Percentiles rank a stretch among this genome's conserved stretches.
Conservation (phyloP, 1,139 yeast species). For the Arxiozyma telluris region DNA sequence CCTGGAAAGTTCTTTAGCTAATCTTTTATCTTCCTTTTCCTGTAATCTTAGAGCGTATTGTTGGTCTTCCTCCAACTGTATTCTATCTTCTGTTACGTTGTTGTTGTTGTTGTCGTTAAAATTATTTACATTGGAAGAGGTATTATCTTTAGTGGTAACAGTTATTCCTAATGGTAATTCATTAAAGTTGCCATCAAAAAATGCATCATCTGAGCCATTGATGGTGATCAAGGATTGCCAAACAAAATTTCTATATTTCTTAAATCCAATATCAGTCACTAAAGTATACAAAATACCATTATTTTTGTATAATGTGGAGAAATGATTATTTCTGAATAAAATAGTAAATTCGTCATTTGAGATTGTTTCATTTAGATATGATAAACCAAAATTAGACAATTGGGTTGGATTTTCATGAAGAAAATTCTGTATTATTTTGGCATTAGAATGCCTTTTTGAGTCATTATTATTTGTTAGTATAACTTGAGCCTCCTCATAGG, state of each 20-base stretch:
- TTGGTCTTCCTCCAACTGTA: background rate
- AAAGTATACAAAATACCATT: conserved; percentile 46
- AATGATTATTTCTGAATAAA: conserved; percentile 80
- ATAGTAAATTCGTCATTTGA: conserved; percentile 46
- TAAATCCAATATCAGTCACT: conserved; percentile 66
- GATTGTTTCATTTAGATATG: conserved; percentile 35
- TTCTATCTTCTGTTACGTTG: conserved; percentile 2
- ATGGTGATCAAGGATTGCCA: conserved; percentile 71
- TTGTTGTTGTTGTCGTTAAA: background rate
- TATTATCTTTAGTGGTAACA: background rate
- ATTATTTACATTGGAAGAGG: background rate
- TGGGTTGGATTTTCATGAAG: conserved; percentile 52
- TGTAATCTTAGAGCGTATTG: conserved; percentile 21
- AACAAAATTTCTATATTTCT: conserved; percentile 41
- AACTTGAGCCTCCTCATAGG: conserved; percentile 41
- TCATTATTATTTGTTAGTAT: conserved; percentile 34
- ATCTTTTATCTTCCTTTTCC: conserved; percentile 23
- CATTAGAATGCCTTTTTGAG: conserved; percentile 14
- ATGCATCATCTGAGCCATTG: conserved; percentile 57
- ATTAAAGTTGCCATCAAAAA: conserved; percentile 51
- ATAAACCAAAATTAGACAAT: conserved; percentile 56
- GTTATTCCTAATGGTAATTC: conserved; percentile 28
- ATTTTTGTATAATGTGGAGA: conserved; percentile 56
- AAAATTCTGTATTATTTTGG: conserved; percentile 27
- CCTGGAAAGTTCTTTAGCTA: conserved; percentile 8